Evolutionary conservation across 768 basidiomycete species (phyloP).

Genomic region (Amylocystis lapponica): DNA sequence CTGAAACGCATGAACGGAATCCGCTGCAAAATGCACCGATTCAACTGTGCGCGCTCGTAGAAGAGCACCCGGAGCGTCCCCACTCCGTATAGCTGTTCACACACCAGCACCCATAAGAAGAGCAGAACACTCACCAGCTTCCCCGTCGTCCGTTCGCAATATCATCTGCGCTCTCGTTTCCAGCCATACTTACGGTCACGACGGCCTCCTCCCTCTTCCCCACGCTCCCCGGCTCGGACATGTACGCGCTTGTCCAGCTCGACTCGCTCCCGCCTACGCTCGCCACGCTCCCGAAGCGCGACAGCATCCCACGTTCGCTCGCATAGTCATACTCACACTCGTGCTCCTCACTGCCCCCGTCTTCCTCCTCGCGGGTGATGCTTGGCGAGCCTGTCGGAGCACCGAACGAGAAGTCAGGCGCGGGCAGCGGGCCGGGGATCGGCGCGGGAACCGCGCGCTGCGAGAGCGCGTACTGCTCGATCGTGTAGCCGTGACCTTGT

Average conservation of each 20-base stretch:
- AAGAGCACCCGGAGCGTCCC: background rate
- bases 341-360: constrained; percentile 1
- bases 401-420: constrained; percentile 23
- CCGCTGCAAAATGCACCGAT: constrained; percentile 1
- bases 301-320: constrained; percentile 14
- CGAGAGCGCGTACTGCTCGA: constrained; percentile 11
- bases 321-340: constrained; percentile 4
- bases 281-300: constrained; percentile 20
- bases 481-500: too few relatives aligned
- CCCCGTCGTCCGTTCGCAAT: background rate
- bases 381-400: constrained; percentile 11
- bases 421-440: constrained; percentile 22
- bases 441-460: constrained; percentile 13
- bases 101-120: background rate
- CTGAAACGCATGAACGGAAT: background rate
- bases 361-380: background rate
- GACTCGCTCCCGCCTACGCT: constrained; percentile 22
- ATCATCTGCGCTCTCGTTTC: background rate
- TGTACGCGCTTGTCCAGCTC: constrained; percentile 23
- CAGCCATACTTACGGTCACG: background rate
- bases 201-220: constrained; percentile 9
- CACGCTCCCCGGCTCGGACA: constrained; percentile 17
- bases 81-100: background rate
- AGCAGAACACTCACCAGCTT: constrained; percentile 1
- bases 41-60: background rate